phyloP scores from a whole-genome alignment of 768 basidiomycete species.

The Arthromyces matolae region DNA sequence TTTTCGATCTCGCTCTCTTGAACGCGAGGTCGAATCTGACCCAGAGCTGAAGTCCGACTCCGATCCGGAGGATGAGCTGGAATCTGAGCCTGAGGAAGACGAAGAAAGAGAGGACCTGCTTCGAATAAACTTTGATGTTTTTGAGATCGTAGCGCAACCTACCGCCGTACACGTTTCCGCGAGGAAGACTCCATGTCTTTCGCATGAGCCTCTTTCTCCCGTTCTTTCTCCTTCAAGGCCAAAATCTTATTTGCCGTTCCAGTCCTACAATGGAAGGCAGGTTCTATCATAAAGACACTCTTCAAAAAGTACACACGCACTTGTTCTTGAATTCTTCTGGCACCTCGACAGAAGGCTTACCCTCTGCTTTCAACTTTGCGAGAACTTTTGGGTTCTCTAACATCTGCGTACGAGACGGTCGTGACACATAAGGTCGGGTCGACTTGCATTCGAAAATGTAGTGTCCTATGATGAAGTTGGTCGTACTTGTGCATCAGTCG shows the following conservation, averaged over 20 bases:
- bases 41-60: conserved; percentile 23
- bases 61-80: conserved; percentile 14
- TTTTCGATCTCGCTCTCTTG: conserved; percentile 38
- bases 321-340: conserved; percentile 89
- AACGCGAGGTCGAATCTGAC: conserved; percentile 40
- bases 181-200: conserved; percentile 36
- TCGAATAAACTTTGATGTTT: not conserved
- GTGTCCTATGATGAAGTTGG: conserved; percentile 52
- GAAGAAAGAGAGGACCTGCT: conserved; percentile 15
- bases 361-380: conserved; percentile 64
- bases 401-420: conserved; percentile 86
- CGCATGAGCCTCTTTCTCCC: conserved; percentile 40
- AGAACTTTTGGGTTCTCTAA: conserved; percentile 73
- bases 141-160: conserved; percentile 7
- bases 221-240: conserved; percentile 76
- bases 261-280: conserved; percentile 37
- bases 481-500: not conserved
- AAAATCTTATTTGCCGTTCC: conserved; percentile 87
- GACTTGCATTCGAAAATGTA: conserved; percentile 90
- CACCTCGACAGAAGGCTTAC: conserved; percentile 76
- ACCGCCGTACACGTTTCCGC: conserved; percentile 38
- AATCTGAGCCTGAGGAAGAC: conserved; percentile 8
- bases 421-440: conserved; percentile 73
- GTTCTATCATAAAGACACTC: not conserved
- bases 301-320: conserved; percentile 37